Percentiles rank a stretch among this genome's conserved stretches.
These are phyloP conservation scores for Trametes polyzona DNA, from an alignment of 1,284 basidiomycete genomes.

Conservation along the genomic window DNA sequence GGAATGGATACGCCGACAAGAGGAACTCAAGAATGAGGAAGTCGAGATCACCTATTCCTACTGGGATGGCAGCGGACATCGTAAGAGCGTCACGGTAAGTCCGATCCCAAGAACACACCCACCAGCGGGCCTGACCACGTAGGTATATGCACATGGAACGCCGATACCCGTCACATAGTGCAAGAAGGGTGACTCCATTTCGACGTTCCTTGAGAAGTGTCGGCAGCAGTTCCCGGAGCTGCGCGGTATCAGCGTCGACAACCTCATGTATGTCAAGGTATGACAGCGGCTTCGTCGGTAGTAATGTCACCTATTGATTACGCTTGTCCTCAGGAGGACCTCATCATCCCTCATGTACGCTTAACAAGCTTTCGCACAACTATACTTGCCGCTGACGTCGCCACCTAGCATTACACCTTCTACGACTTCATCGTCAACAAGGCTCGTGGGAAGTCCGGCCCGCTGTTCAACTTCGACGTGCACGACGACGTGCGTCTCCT, in stretches of 20 bases:
- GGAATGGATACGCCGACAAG: constrained; percentile 91
- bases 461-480: constrained; percentile 98
- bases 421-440: constrained; percentile 99
- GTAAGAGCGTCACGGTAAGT: constrained; percentile 88
- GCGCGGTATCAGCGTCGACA: constrained; percentile 88
- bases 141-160: constrained; percentile 30
- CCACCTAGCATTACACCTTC: constrained; percentile 90
- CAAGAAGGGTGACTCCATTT: constrained; percentile 96
- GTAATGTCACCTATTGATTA: constrained; percentile 3
- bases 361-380: neutral
- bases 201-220: constrained; percentile 90
- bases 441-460: constrained; percentile 96
- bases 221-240: constrained; percentile 93
- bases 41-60: constrained; percentile 95
- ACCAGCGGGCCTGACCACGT: constrained; percentile 31
- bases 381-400: constrained; percentile 1
- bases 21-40: constrained; percentile 85
- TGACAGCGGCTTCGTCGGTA: constrained; percentile 23
- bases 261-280: constrained; percentile 98
- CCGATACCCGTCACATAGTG: constrained; percentile 57
- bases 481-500: constrained; percentile 97
- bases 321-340: constrained; percentile 71
- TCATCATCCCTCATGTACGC: constrained; percentile 91
- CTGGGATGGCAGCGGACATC: constrained; percentile 98
- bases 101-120: constrained; percentile 5